Evolutionary conservation across 345 rosid species (phyloP).

Genomic region (Boechera stricta): DNA sequence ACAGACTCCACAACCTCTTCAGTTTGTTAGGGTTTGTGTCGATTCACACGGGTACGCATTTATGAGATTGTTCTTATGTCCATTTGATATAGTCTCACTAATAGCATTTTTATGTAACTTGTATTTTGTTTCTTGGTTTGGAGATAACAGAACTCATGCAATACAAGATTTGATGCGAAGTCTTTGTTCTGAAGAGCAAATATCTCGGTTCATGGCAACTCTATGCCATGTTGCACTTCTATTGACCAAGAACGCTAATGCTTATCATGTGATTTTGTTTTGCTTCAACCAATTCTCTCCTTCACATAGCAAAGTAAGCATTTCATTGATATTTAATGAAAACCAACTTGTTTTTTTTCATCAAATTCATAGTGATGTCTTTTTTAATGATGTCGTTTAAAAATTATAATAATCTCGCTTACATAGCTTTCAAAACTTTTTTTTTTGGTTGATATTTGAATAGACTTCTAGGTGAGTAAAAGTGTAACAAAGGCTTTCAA

Average conservation of each 20-base stretch:
- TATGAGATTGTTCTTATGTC: neutral
- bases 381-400: no score
- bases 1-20: slow-evolving; percentile 12
- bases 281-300: slow-evolving; percentile 58
- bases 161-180: slow-evolving; percentile 57
- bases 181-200: slow-evolving; percentile 47
- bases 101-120: neutral
- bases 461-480: neutral
- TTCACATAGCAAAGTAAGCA: slow-evolving; percentile 57
- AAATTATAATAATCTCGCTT: neutral
- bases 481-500: neutral
- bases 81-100: neutral
- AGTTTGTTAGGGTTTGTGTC: slow-evolving; percentile 4
- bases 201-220: slow-evolving; percentile 47
- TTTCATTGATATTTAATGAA: no score
- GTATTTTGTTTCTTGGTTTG: neutral
- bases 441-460: neutral
- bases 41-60: slow-evolving; percentile 18
- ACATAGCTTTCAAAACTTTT: neutral
- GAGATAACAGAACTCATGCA: slow-evolving; percentile 54
- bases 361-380: no score
- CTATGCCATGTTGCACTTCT: slow-evolving; percentile 48
- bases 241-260: slow-evolving; percentile 56
- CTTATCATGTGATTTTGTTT: slow-evolving; percentile 56
- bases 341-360: no score